Conservation (phyloP, 176 grass and related monocot genomes). For the Alloteropsis semialata region DNA sequence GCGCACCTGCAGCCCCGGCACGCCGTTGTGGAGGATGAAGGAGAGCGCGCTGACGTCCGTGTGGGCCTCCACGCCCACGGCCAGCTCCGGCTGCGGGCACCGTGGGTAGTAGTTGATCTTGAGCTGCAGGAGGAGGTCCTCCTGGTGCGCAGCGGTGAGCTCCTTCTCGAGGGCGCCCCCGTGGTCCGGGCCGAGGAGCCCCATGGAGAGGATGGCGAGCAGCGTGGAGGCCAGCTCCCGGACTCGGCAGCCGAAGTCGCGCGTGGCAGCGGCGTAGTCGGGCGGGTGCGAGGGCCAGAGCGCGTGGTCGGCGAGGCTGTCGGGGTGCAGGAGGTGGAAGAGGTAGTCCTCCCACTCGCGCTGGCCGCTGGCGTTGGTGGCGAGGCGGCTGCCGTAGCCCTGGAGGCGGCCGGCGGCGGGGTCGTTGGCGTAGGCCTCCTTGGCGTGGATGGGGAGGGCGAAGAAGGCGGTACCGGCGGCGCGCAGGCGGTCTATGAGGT, state of each 20-base stretch:
- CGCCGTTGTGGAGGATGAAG: conserved; percentile 92
- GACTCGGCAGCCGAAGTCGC: not conserved
- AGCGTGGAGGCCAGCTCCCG: no score
- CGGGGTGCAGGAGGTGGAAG: conserved; percentile 82
- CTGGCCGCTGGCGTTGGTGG: conserved; percentile 50
- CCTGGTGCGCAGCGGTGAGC: not conserved
- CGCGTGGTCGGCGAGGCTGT: conserved; percentile 35
- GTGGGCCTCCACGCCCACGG: conserved; percentile 84
- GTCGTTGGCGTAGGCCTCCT: conserved; percentile 83
- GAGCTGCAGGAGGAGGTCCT: conserved; percentile 64
- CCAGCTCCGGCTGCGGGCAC: conserved; percentile 87
- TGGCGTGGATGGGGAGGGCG: conserved; percentile 48
- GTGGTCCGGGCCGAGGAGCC: conserved; percentile 42
- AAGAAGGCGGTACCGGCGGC: conserved; percentile 62
- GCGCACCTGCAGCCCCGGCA: conserved; percentile 77
- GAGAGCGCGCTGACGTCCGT: conserved; percentile 83
- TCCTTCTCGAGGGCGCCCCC: conserved; percentile 30
- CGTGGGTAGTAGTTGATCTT: conserved; percentile 98
- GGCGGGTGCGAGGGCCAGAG: conserved; percentile 53
- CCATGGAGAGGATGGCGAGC: no score
- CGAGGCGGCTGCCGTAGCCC: conserved; percentile 74
- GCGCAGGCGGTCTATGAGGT: conserved; percentile 41
- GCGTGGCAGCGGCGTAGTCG: conserved; percentile 34
- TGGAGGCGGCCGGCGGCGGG: conserved; percentile 47
- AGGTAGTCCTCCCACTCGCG: conserved; percentile 92